Base-by-base conservation (phyloP, 164 flowering plant species). In the Amborella trichopoda region DNA sequence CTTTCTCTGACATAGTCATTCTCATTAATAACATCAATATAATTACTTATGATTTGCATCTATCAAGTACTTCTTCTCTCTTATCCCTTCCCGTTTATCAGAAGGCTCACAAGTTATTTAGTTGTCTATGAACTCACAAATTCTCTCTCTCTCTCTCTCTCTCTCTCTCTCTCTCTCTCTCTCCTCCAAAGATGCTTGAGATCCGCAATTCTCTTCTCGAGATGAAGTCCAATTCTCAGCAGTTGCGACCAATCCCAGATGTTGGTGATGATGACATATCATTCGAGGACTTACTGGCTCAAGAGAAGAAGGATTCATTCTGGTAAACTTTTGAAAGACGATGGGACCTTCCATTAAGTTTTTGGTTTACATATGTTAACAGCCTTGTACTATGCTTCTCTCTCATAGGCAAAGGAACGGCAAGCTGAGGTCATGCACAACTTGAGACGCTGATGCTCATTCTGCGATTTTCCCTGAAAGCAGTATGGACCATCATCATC, bases 291-390 rank as follows among this genome's bases (percentile, higher is more conserved):
- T 60, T 80, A 32, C 56, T 83, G 53, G 96, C 80, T 23, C 84
- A 75, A 48, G 93, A 86, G 46, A 86, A 83, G 73, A 83, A 80
- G 60, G 93, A 86, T 59, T 59, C 81, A 3, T 86, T 83, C 54
- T 83, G 93, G 95, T 86, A 21, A 21, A 70, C 50, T 19, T 19
- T 51, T 5, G 12, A 47, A 48, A 45, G 46, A 46, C 23, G 14
- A 24, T 16, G 39, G 23, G 19, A 17, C 26, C 9, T 12, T 41
- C 17, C n/a, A 52, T 24, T 22, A 5, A 26, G 40, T 18, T 40
- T 4, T n/a, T 10, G 11, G 8, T 27, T 11, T 17, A 2, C 5
- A 2, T 28, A 9, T 41, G 18, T 8, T 18, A 19, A n/a, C 22
- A 10, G 23, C 28, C 23, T 44, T 25, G 14, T 25, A 44, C 23